A percentile compares a stretch with the other conserved stretches of the same genome.
These are phyloP conservation scores for Hypoxylon subgilvum DNA, from an alignment of 495 filamentous ascomycete genomes.

Conservation along the genomic window DNA sequence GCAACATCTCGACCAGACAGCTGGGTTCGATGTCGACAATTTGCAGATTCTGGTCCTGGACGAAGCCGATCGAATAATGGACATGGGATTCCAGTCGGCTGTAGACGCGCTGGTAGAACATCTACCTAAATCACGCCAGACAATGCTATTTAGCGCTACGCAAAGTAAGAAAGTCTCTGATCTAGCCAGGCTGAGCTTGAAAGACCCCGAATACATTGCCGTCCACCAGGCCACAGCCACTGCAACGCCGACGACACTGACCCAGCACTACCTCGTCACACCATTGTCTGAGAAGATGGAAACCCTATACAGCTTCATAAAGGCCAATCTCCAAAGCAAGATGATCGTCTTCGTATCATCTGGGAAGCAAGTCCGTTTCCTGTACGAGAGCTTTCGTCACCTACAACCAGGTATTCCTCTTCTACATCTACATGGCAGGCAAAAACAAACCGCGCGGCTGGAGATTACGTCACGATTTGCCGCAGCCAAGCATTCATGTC, in stretches of 20 bases:
- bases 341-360: constrained; percentile 93
- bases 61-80: constrained; percentile 95
- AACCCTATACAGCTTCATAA: constrained; percentile 89
- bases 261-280: constrained; percentile 89
- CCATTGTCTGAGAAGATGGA: constrained; percentile 87
- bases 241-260: constrained; percentile 83
- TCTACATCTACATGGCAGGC: constrained; percentile 92
- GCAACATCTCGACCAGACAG: constrained; percentile 95
- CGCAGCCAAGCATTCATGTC: constrained; percentile 75
- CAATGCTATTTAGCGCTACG: constrained; percentile 92
- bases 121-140: constrained; percentile 85
- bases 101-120: constrained; percentile 95
- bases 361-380: constrained; percentile 94
- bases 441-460: constrained; percentile 86
- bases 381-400: constrained; percentile 90
- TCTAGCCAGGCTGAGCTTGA: constrained; percentile 82
- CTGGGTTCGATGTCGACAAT: constrained; percentile 86
- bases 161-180: constrained; percentile 95
- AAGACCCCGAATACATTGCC: constrained; percentile 91
- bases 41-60: constrained; percentile 93
- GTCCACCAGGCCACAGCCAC: constrained; percentile 81
- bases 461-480: constrained; percentile 86
- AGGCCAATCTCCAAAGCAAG: constrained; percentile 85
- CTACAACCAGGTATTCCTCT: constrained; percentile 94
- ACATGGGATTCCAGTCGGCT: constrained; percentile 93